phyloP scores from a whole-genome alignment of 2,329 filamentous ascomycete genomes.

The Venturia nashicola region DNA sequence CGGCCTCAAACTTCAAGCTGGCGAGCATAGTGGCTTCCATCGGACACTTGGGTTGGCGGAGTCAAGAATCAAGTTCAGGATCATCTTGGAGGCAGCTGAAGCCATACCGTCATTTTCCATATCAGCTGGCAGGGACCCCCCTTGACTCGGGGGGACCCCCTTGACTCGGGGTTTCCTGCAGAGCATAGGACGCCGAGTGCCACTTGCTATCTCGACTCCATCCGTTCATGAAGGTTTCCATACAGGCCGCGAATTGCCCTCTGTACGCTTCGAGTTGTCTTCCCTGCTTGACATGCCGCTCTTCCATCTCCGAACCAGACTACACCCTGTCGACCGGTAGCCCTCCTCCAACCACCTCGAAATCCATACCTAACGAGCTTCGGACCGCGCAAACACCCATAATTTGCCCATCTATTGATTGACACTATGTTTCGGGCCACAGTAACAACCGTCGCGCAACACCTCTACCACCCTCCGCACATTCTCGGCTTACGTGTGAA shows the following conservation, averaged over 20 bases:
- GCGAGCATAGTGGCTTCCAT: neutral
- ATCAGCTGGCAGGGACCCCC: neutral
- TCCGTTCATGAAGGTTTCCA: neutral
- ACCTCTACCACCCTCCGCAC: neutral
- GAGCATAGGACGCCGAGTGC: neutral
- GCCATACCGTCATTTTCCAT: constrained; percentile 1
- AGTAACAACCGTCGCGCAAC: neutral
- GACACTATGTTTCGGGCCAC: neutral
- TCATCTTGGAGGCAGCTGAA: neutral
- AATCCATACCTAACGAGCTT: neutral
- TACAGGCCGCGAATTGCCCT: neutral
- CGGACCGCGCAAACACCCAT: neutral
- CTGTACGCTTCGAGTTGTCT: neutral
- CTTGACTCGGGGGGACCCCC: no score
- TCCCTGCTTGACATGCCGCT: neutral
- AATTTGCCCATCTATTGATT: neutral
- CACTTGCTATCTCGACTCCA: neutral
- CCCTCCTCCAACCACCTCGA: neutral
- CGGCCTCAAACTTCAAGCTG: neutral
- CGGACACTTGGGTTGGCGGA: neutral
- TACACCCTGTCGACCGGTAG: neutral
- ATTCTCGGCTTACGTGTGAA: neutral
- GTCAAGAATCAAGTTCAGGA: neutral
- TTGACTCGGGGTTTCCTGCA: neutral
- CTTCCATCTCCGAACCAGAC: neutral